phyloP scores from a whole-genome alignment of 306 rosid species.

The Casuarina equisetifolia region DNA sequence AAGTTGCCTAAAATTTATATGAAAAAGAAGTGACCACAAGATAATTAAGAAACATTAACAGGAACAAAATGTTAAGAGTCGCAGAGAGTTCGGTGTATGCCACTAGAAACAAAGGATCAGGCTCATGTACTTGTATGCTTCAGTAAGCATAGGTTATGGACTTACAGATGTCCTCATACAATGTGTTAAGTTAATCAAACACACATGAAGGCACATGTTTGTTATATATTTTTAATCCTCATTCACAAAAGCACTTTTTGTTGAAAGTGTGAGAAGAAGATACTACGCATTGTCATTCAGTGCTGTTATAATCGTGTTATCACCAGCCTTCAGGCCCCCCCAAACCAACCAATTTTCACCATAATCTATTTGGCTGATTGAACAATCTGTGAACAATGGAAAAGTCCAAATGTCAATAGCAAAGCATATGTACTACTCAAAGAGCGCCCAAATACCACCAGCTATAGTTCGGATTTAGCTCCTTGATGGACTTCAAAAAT shows the following conservation, averaged over 20 bases:
- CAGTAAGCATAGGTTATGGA: background rate
- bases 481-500: slow-evolving; percentile 3
- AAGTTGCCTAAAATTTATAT: slow-evolving; percentile 13
- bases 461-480: background rate
- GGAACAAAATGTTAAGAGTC: background rate
- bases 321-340: background rate
- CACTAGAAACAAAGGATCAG: slow-evolving; percentile 1
- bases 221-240: background rate
- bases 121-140: background rate
- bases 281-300: background rate
- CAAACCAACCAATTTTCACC: background rate
- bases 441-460: background rate
- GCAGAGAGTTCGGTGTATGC: background rate
- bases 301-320: background rate
- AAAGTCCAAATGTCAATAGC: background rate
- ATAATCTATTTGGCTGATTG: background rate
- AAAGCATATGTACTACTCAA: background rate
- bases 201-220: background rate
- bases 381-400: background rate
- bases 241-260: background rate
- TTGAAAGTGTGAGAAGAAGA: background rate
- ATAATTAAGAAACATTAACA: slow-evolving; percentile 2
- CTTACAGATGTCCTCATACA: background rate
- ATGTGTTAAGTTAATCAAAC: background rate
- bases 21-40: background rate